These are phyloP conservation scores for Theobroma cacao DNA, from an alignment of 345 rosid species.

Conservation along the genomic window DNA sequence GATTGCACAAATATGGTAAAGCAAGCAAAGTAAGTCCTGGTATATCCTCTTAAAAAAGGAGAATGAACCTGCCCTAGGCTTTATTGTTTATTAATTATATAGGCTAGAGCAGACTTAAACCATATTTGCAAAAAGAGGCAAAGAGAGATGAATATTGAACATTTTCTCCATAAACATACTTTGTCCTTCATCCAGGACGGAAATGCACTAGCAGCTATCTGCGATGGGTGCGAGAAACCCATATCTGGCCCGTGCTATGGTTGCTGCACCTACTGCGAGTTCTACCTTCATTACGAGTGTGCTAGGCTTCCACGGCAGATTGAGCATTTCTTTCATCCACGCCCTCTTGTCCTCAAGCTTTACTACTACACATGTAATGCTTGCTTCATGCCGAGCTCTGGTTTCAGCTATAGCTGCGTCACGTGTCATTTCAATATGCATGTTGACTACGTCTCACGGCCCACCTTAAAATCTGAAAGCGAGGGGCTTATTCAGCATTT, in stretches of 20 bases:
- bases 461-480: not conserved
- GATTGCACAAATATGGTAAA: too few relatives aligned
- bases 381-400: not conserved
- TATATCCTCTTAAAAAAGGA: too few relatives aligned
- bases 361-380: not conserved
- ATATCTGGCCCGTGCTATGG: not conserved
- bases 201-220: not conserved
- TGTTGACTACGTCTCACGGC: not conserved
- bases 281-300: constrained; percentile 7
- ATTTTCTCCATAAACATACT: not conserved
- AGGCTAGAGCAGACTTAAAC: too few relatives aligned
- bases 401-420: not conserved
- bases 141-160: not conserved
- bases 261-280: not conserved
- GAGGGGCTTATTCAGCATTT: constrained; percentile 4
- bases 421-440: not conserved
- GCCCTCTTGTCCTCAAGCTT: not conserved
- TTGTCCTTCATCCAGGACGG: not conserved
- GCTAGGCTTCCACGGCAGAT: not conserved
- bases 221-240: not conserved
- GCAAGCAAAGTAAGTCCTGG: too few relatives aligned
- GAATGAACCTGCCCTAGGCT: too few relatives aligned
- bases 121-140: not conserved
- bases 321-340: constrained; percentile 7
- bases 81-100: too few relatives aligned